A percentile compares a stretch with the other conserved stretches of the same genome.
These are phyloP conservation scores for Blastobotrys indianensis DNA, from an alignment of 1,139 yeast species.

Conservation along the genomic window DNA sequence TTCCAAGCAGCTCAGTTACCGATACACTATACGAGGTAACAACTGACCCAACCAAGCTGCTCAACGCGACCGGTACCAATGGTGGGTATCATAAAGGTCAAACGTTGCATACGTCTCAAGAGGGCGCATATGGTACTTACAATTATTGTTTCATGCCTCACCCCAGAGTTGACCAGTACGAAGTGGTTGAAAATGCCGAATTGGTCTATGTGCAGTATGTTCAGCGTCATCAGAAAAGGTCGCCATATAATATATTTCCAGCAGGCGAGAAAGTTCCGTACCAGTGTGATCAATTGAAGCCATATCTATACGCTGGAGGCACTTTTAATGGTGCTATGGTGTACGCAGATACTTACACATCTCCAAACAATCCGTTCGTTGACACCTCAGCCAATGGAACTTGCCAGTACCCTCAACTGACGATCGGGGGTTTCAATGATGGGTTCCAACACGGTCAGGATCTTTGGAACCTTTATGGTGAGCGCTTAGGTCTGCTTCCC, in stretches of 20 bases:
- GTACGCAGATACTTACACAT: constrained; percentile 26
- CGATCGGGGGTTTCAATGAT: constrained; percentile 36
- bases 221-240: constrained; percentile 40
- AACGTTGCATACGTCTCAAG: not conserved
- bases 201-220: constrained; percentile 36
- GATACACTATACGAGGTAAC: constrained; percentile 2
- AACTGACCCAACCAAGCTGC: constrained; percentile 2
- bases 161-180: constrained; percentile 26
- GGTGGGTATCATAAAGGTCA: constrained; percentile 6
- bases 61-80: constrained; percentile 2
- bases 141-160: constrained; percentile 42
- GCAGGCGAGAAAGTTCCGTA: constrained; percentile 23
- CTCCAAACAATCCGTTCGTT: constrained; percentile 16
- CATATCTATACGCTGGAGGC: constrained; percentile 20
- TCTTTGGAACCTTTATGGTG: constrained; percentile 33
- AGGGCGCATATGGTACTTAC: constrained; percentile 29
- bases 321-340: constrained; percentile 19
- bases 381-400: constrained; percentile 27
- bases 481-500: constrained; percentile 31
- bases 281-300: constrained; percentile 30
- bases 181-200: constrained; percentile 26
- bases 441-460: constrained; percentile 37
- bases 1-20: not conserved
- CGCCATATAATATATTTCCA: constrained; percentile 37
- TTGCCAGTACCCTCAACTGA: constrained; percentile 38